Base-by-base conservation (phyloP, 768 basidiomycete species). In the Lepiota brunneoincarnata region DNA sequence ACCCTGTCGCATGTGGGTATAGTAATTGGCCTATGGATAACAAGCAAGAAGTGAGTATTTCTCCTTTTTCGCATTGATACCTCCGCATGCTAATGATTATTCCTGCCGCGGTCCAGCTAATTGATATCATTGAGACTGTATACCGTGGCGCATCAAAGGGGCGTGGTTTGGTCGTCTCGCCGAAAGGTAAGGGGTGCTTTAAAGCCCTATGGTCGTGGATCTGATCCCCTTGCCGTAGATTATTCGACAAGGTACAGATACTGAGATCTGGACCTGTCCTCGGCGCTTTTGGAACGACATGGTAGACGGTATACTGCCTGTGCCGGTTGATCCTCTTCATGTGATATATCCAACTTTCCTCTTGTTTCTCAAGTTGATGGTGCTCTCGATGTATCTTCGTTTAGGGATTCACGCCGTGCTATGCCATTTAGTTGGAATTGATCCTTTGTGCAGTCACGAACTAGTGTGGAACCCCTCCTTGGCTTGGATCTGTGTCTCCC, bases 11-110 rank as follows among this genome's bases (percentile, higher is more conserved):
- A 4, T 6, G 20, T 11, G 21, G 20, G 36, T 42, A 41, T 61
- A 98, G 97, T 70, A 98, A 98, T 69, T 98, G 97, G 97, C 86
- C 96, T 15, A 97, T 99, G 82, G 91, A 94, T 66, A 94, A 95
- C 70, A 97, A 98, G 67, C 96, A 98, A 74, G 97, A 98, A 79
- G 93, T 92, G 38, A 31, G 80, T 60, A 12, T 3, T 40, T 11
- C 45, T 2, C 9, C n/a, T 37, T n/a, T 41, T 46, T 15, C 15
- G 17, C 51, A 4, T 2, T 17, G 4, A 24, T 43, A 31, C 31
- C 31, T 31, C 7, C 34, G 37, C 3, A 35, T 47, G 15, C 37
- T n/a, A 54, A 49, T 44, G 45, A 23, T 49, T 48, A 49, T 55
- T 31, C 48, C 24, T 23, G 6, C 26, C 24, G n/a, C 55, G n/a